Evolutionary conservation across 2,329 filamentous ascomycete species (phyloP).

Genomic region (Colletotrichum brevisporum): DNA sequence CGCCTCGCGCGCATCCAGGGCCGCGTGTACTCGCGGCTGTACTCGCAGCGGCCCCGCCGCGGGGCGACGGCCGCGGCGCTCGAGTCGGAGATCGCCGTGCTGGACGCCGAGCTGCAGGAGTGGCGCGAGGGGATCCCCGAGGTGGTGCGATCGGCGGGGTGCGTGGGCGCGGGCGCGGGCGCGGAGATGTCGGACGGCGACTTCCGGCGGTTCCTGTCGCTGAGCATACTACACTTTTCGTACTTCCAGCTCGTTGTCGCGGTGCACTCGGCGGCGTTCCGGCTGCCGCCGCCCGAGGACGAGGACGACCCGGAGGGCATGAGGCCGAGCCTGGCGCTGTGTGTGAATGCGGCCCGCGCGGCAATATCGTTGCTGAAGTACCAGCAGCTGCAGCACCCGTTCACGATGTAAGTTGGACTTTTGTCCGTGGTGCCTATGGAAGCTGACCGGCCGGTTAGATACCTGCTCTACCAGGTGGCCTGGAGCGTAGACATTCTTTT

Average conservation of each 20-base stretch:
- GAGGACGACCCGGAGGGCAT: not conserved
- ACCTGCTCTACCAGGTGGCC: conserved; percentile 17
- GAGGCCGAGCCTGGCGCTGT: conserved; percentile 2
- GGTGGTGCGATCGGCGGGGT: not conserved
- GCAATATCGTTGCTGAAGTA: conserved; percentile 1
- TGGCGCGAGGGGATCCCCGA: conserved; percentile 16
- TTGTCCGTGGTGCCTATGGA: no score
- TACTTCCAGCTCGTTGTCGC: conserved; percentile 24
- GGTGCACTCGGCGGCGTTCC: conserved; percentile 15
- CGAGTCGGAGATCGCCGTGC: not conserved
- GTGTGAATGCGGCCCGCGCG: conserved; percentile 8
- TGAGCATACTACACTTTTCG: conserved; percentile 10
- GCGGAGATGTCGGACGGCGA: not conserved
- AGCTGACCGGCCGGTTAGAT: not conserved
- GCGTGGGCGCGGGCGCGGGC: not conserved
- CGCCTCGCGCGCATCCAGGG: conserved; percentile 8
- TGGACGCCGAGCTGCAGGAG: conserved; percentile 12
- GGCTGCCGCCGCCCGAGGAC: not conserved
- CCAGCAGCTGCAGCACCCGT: conserved; percentile 8
- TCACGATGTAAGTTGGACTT: not conserved
- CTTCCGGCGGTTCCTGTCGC: not conserved
- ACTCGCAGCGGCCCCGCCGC: not conserved
- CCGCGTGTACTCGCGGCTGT: conserved; percentile 7
- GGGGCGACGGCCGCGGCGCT: not conserved
- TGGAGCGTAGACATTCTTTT: conserved; percentile 22